These are phyloP conservation scores for Labyrinthula sp. DNA, from an alignment of 352 stramenopile genomes.

Conservation along the genomic window DNA sequence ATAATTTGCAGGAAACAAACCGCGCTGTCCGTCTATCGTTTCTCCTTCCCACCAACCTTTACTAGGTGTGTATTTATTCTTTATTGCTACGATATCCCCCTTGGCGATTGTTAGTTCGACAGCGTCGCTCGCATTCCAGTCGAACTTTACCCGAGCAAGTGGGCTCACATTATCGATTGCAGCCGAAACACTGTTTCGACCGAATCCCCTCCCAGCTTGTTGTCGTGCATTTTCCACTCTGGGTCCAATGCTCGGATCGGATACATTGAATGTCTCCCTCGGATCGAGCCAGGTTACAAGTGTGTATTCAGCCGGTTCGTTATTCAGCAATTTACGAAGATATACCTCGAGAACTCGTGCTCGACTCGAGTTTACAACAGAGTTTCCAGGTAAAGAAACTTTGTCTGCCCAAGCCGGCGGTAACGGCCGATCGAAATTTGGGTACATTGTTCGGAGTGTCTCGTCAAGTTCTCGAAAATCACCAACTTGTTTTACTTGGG, in stretches of 20 bases:
- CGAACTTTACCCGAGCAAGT: slow-evolving; percentile 23
- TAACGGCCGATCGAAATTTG: slow-evolving; percentile 3
- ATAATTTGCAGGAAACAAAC: slow-evolving; percentile 23
- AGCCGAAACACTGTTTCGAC: neutral
- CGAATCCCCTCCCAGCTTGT: neutral
- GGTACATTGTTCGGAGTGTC: neutral
- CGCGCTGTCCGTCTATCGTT: slow-evolving; percentile 2
- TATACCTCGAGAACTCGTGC: slow-evolving; percentile 16
- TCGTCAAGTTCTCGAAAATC: slow-evolving; percentile 23
- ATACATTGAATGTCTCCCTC: slow-evolving; percentile 5
- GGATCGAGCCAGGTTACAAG: slow-evolving; percentile 17
- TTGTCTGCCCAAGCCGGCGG: slow-evolving; percentile 13
- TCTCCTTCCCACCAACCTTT: slow-evolving; percentile 20
- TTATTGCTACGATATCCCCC: slow-evolving; percentile 8
- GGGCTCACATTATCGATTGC: neutral
- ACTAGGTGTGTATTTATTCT: slow-evolving; percentile 12
- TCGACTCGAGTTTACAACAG: slow-evolving; percentile 20
- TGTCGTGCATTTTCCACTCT: neutral
- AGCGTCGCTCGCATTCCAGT: slow-evolving; percentile 20
- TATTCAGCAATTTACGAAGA: neutral
- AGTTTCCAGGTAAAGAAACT: no score
- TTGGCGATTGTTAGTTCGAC: slow-evolving; percentile 23
- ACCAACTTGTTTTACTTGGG: slow-evolving; percentile 2
- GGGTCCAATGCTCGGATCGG: no score
- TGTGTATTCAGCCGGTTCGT: neutral